These are phyloP conservation scores for Arthrobotrys sphaeroides DNA, from an alignment of 2,329 filamentous ascomycete species.

Conservation along the genomic window DNA sequence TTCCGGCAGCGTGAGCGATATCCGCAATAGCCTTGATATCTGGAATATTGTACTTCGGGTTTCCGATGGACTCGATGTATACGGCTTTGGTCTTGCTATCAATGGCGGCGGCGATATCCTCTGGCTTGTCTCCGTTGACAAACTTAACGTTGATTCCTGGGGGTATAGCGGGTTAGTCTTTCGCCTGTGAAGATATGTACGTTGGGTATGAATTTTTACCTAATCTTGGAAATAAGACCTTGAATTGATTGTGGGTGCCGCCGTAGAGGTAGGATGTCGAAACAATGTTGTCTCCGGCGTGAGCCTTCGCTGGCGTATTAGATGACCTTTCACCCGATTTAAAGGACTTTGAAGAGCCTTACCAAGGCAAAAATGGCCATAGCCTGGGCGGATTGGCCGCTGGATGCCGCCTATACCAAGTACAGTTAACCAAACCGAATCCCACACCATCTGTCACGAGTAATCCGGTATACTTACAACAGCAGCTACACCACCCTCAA, in stretches of 20 bases:
- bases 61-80: slow-evolving; percentile 91
- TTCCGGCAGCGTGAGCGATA: slow-evolving; percentile 74
- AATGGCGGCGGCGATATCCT: slow-evolving; percentile 81
- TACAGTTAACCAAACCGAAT: not conserved
- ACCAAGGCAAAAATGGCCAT: slow-evolving; percentile 80
- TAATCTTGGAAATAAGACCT: slow-evolving; percentile 85
- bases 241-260: slow-evolving; percentile 97
- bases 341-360: not conserved
- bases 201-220: not conserved
- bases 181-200: not conserved
- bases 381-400: slow-evolving; percentile 91
- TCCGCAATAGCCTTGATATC: slow-evolving; percentile 88
- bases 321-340: not conserved
- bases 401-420: slow-evolving; percentile 71
- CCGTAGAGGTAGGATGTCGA: slow-evolving; percentile 91
- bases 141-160: slow-evolving; percentile 86
- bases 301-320: slow-evolving; percentile 64
- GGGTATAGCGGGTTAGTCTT: not conserved
- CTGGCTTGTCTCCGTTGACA: slow-evolving; percentile 79
- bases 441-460: not conserved
- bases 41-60: slow-evolving; percentile 91
- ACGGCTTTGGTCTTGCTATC: slow-evolving; percentile 94
- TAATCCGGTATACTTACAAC: slow-evolving; percentile 62
- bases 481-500: slow-evolving; percentile 89
- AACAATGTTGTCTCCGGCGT: slow-evolving; percentile 90